These are phyloP conservation scores for Nicotiana tabacum DNA, from an alignment of 257 asterid species.

Conservation along the genomic window DNA sequence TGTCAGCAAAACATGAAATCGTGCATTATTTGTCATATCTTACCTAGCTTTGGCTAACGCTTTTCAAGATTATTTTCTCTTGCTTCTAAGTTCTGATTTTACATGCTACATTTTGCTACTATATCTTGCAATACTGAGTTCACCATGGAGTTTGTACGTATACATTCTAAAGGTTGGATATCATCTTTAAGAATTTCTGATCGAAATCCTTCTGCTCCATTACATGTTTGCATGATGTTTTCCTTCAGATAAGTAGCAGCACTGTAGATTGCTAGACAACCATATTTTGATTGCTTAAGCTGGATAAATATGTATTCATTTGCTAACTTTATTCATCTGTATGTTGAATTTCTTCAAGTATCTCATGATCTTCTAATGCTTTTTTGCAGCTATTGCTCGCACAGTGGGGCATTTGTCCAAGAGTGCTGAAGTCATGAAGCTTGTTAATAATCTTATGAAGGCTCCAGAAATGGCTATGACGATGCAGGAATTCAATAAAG, in stretches of 20 bases:
- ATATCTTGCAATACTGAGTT: background rate
- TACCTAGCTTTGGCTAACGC: background rate
- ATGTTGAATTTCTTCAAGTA: background rate
- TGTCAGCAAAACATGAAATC: background rate
- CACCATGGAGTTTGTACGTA: background rate
- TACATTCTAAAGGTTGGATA: background rate
- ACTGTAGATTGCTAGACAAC: background rate
- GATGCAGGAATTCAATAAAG: conserved; percentile 90
- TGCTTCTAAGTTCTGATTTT: background rate
- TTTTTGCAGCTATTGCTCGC: conserved; percentile 71
- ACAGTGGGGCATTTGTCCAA: conserved; percentile 92
- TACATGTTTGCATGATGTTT: background rate
- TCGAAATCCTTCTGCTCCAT: background rate
- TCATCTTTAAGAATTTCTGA: background rate
- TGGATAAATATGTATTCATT: background rate
- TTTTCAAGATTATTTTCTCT: background rate
- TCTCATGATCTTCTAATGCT: background rate
- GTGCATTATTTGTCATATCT: background rate
- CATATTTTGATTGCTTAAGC: conserved; percentile 1
- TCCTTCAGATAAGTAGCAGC: background rate
- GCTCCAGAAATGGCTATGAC: conserved; percentile 89
- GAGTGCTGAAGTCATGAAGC: conserved; percentile 98
- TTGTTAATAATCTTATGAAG: conserved; percentile 93
- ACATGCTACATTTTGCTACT: background rate
- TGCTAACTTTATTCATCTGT: background rate